phyloP scores from a whole-genome alignment of 108 stramenopile species.

The Pseudonitzschia multiseries region DNA sequence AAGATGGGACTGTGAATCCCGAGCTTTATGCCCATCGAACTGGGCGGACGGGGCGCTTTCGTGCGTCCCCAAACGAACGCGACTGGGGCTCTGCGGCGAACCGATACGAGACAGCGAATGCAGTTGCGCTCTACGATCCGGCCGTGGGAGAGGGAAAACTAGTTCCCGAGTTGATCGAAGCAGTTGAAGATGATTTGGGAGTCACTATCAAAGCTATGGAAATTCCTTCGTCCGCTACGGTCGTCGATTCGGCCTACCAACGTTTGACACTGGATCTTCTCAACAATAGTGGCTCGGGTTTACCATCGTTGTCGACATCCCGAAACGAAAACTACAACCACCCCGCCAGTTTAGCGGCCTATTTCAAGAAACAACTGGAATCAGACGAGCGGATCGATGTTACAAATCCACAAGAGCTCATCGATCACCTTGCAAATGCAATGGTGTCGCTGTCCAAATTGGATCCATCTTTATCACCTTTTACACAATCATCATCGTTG shows the following conservation, averaged over 20 bases:
- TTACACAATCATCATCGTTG: slow-evolving; percentile 32
- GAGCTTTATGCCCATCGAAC: slow-evolving; percentile 96
- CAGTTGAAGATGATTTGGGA: slow-evolving; percentile 54
- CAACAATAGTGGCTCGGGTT: slow-evolving; percentile 3
- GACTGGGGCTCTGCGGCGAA: slow-evolving; percentile 56
- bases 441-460: slow-evolving; percentile 51
- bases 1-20: slow-evolving; percentile 50
- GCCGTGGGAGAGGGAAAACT: slow-evolving; percentile 34
- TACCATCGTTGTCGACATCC: background rate
- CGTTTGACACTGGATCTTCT: slow-evolving; percentile 14
- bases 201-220: slow-evolving; percentile 35
- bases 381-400: slow-evolving; percentile 16
- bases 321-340: slow-evolving; percentile 1
- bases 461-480: slow-evolving; percentile 34
- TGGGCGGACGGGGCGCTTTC: slow-evolving; percentile 91
- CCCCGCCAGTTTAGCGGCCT: slow-evolving; percentile 21
- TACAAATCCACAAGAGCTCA: slow-evolving; percentile 20
- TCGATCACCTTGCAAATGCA: slow-evolving; percentile 42
- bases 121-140: slow-evolving; percentile 87
- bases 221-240: slow-evolving; percentile 46
- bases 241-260: slow-evolving; percentile 47
- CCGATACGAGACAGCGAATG: slow-evolving; percentile 35
- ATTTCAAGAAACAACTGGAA: slow-evolving; percentile 28
- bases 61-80: slow-evolving; percentile 71
- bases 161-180: slow-evolving; percentile 59